Base-by-base conservation (phyloP, 2,329 filamentous ascomycete genomes). In the Penicillium frequentans region DNA sequence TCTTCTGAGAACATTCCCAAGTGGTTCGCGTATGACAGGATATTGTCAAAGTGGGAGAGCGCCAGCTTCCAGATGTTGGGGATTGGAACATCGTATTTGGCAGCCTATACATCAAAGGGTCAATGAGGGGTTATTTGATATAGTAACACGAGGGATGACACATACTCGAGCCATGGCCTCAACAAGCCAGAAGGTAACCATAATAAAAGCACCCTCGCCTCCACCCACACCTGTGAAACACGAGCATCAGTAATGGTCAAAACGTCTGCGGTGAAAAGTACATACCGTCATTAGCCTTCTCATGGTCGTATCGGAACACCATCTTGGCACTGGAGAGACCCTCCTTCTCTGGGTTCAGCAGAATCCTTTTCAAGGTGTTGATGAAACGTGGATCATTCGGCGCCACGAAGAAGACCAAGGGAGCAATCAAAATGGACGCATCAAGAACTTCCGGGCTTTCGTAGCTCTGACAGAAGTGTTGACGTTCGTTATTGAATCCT, bases 121-220 rank as follows among this genome's bases (percentile, higher is more conserved):
- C 26, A 48, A 27, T n/a, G 19, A 31, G 24, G 24, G 31, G 19
- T 19, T 2, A 13, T 14, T 19, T 19, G 16, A 54, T 5, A 3
- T 9, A 3, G 39, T 53, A 8, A 24, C 42, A 47, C 43, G n/a
- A 31, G 26, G 21, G 21, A 27, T 8, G 16, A 80, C 76, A 63
- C 82, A 77, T 62, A 88, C 88, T 31, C 89, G 82, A 29, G 88
- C 90, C 75, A 92, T 82, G 24, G 89, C 88, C 73, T 92, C 90
- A 13, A 92, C 88, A 0, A 91, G 83, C 90, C 90, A 92, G 71
- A 92, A 92, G 0, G 89, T 92, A 68, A 89, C 91, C 88, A 92
- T 91, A 67, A 83, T 86, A 69, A 92, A 92, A 21, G 89, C 88
- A 23, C 90, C 90, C 73, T 92, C 89, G 51, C 83, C 81, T 19